Evolutionary conservation across 768 basidiomycete species (phyloP).

Genomic region (Polyporus arcularius): DNA sequence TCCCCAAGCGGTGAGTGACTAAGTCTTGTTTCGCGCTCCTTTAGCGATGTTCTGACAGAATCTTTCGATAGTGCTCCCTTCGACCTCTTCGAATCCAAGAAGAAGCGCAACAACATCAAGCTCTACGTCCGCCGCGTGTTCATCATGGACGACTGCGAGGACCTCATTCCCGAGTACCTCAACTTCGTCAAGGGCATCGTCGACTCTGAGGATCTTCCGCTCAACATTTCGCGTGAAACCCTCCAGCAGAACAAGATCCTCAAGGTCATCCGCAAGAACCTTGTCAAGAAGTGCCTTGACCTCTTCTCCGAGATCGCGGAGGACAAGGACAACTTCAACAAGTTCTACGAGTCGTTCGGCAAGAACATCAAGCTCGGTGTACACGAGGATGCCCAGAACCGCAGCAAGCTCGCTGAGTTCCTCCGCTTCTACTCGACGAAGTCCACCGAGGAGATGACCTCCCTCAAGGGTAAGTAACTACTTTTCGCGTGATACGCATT

Average conservation of each 20-base stretch:
- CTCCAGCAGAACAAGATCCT: slow-evolving; percentile 99
- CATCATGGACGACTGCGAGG: slow-evolving; percentile 99
- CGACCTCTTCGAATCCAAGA: slow-evolving; percentile 99
- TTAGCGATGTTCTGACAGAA: slow-evolving; percentile 9
- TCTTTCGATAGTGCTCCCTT: slow-evolving; percentile 77
- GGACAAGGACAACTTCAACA: slow-evolving; percentile 98
- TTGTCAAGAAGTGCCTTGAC: slow-evolving; percentile 98
- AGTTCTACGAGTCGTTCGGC: slow-evolving; percentile 98
- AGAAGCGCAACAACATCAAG: slow-evolving; percentile 99
- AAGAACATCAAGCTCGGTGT: slow-evolving; percentile 99
- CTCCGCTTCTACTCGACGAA: slow-evolving; percentile 98
- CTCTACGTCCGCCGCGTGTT: slow-evolving; percentile 99
- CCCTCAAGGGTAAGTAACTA: slow-evolving; percentile 76
- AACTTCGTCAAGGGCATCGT: slow-evolving; percentile 99
- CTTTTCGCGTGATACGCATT: neutral
- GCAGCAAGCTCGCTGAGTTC: slow-evolving; percentile 99
- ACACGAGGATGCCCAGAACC: slow-evolving; percentile 98
- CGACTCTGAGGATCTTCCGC: slow-evolving; percentile 98
- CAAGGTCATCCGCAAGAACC: slow-evolving; percentile 99
- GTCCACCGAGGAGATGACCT: slow-evolving; percentile 84
- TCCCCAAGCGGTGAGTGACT: slow-evolving; percentile 93
- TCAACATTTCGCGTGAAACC: slow-evolving; percentile 99
- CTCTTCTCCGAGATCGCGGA: slow-evolving; percentile 95
- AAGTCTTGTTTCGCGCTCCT: neutral
- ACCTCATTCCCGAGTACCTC: slow-evolving; percentile 98